Conservation (phyloP, 2,329 filamentous ascomycete species). For the Trichophyton schoenleinii region DNA sequence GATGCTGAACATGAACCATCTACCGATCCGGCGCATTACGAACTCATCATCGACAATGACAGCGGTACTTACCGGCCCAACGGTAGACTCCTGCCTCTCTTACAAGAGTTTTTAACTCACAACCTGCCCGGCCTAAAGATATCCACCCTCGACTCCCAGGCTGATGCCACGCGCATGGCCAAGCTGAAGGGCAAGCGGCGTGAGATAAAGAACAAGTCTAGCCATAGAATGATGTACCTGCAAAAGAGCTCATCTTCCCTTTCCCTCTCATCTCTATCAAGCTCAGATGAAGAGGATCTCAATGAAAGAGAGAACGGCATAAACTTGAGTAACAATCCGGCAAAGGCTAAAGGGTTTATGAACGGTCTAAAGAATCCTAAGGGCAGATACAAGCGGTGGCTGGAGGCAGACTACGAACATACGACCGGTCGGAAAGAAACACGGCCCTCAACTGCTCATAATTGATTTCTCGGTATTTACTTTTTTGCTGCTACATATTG, state of each 20-base stretch:
- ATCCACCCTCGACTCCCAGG: slow-evolving; percentile 58
- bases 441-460: not conserved
- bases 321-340: not conserved
- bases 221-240: slow-evolving; percentile 41
- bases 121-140: slow-evolving; percentile 71
- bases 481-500: too few relatives aligned
- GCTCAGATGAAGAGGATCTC: slow-evolving; percentile 47
- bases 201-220: slow-evolving; percentile 55
- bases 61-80: slow-evolving; percentile 87
- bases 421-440: not conserved
- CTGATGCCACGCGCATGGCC: slow-evolving; percentile 57
- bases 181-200: slow-evolving; percentile 66
- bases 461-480: too few relatives aligned
- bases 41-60: slow-evolving; percentile 90
- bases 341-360: not conserved
- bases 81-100: slow-evolving; percentile 56
- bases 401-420: slow-evolving; percentile 1
- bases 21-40: slow-evolving; percentile 52
- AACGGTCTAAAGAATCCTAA: slow-evolving; percentile 8
- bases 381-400: slow-evolving; percentile 10
- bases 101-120: slow-evolving; percentile 55
- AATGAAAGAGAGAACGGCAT: slow-evolving; percentile 24
- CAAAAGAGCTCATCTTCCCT: slow-evolving; percentile 34
- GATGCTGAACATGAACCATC: slow-evolving; percentile 37
- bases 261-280: slow-evolving; percentile 34